These are phyloP conservation scores for Edaphochlamys debaryana DNA, from an alignment of 139 green algal genomes.

Conservation along the genomic window DNA sequence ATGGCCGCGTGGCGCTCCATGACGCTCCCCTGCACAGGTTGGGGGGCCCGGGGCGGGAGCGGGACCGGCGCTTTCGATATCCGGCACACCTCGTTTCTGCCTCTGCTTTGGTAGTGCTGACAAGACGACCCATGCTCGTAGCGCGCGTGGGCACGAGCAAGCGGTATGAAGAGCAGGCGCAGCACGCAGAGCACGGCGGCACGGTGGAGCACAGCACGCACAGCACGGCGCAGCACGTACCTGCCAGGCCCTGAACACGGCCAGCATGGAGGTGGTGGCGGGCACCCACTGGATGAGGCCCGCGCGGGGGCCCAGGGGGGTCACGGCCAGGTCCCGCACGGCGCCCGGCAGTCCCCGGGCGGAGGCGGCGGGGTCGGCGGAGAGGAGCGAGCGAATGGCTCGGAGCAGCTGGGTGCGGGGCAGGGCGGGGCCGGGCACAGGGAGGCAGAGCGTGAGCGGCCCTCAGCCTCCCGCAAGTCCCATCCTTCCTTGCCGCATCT, in stretches of 20 bases:
- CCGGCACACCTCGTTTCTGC: too few species aligned
- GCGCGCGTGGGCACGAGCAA: too few species aligned
- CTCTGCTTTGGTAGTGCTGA: too few species aligned
- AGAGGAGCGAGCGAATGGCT: conserved; percentile 62
- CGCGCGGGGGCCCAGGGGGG: conserved; percentile 71
- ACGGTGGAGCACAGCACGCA: too few species aligned
- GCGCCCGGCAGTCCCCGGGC: conserved; percentile 27
- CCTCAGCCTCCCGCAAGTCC: too few species aligned
- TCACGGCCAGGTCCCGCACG: conserved; percentile 77
- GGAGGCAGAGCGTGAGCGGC: too few species aligned
- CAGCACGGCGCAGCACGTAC: not conserved
- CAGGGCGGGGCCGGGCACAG: not conserved
- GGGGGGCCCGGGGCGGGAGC: too few species aligned
- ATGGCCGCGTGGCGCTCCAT: conserved; percentile 62
- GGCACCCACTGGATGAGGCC: conserved; percentile 92
- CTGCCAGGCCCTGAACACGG: conserved; percentile 85
- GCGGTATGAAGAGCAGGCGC: too few species aligned
- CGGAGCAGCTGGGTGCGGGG: conserved; percentile 62
- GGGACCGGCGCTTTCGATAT: too few species aligned
- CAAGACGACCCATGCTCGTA: too few species aligned
- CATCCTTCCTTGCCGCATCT: not conserved
- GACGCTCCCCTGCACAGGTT: not conserved
- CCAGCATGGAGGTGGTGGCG: conserved; percentile 78
- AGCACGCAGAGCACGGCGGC: too few species aligned
- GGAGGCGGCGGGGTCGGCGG: conserved; percentile 32